Conservation (phyloP, 257 asterid genomes). For the Voacanga thouarsii region DNA sequence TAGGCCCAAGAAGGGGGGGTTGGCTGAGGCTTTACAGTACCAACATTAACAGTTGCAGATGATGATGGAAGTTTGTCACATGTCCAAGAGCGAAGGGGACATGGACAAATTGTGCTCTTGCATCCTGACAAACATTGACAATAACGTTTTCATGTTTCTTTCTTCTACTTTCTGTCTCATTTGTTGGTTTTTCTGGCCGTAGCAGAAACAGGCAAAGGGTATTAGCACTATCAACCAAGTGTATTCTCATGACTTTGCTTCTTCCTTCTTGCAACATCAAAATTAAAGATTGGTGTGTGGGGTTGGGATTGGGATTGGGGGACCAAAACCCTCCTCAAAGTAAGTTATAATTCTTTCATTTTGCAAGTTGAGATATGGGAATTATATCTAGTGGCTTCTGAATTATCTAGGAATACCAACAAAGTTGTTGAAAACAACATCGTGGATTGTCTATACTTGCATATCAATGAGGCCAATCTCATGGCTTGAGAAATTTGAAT, state of each 20-base stretch:
- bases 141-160: conserved; percentile 3
- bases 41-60: background rate
- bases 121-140: conserved; percentile 11
- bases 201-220: background rate
- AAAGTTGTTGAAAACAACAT: conserved; percentile 5
- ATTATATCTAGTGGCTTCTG: conserved; percentile 2
- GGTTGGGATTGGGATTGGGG: conserved; percentile 5
- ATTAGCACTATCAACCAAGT: conserved; percentile 1
- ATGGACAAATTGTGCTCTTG: conserved; percentile 20
- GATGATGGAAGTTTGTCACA: conserved; percentile 18
- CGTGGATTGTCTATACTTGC: background rate
- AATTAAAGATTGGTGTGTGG: background rate
- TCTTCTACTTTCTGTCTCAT: conserved; percentile 11
- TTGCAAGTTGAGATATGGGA: conserved; percentile 5
- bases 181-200: conserved; percentile 7
- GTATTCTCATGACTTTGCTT: conserved; percentile 4
- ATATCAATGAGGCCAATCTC: background rate
- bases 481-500: background rate
- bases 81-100: conserved; percentile 20
- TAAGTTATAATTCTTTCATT: background rate
- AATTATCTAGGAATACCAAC: conserved; percentile 8
- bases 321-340: conserved; percentile 9
- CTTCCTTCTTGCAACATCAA: conserved; percentile 3
- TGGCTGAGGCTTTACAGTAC: background rate
- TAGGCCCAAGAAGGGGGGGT: conserved; percentile 7